These are phyloP conservation scores for Puccinia hordei DNA, from an alignment of 1,284 basidiomycete genomes.

Conservation along the genomic window DNA sequence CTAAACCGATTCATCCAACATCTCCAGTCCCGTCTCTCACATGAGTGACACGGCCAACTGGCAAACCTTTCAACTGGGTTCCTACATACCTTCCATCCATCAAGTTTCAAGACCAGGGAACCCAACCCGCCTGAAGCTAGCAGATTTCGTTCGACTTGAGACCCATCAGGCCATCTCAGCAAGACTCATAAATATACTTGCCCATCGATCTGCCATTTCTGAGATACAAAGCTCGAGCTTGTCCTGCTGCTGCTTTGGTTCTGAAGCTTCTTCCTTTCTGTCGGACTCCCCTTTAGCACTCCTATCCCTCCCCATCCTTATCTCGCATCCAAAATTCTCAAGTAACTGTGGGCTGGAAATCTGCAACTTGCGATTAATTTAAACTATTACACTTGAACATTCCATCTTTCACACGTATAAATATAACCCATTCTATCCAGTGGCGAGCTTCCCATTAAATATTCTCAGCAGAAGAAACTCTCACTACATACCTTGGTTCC, in stretches of 20 bases:
- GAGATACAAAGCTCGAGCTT: not conserved
- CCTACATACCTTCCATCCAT: not conserved
- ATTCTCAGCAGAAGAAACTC: conserved; percentile 16
- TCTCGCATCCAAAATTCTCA: not conserved
- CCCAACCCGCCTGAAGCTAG: not conserved
- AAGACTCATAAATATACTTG: not conserved
- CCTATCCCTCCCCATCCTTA: conserved; percentile 8
- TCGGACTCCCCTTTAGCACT: not conserved
- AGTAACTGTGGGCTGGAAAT: conserved; percentile 9
- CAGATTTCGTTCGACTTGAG: not conserved
- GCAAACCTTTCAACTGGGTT: not conserved
- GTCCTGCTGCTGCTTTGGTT: conserved; percentile 9
- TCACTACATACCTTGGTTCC: not conserved
- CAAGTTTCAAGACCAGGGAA: not conserved
- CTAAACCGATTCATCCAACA: conserved; percentile 15
- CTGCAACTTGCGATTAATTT: not conserved
- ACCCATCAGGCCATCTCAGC: not conserved
- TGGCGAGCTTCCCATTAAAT: not conserved
- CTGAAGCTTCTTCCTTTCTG: not conserved
- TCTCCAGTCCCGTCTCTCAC: not conserved
- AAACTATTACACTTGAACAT: conserved; percentile 12
- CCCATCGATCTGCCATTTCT: not conserved
- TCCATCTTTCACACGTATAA: not conserved
- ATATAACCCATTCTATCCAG: not conserved
- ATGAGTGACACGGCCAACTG: not conserved